Conservation (phyloP, 2,329 filamentous ascomycete genomes). For the Aspergillaceae sp. region DNA sequence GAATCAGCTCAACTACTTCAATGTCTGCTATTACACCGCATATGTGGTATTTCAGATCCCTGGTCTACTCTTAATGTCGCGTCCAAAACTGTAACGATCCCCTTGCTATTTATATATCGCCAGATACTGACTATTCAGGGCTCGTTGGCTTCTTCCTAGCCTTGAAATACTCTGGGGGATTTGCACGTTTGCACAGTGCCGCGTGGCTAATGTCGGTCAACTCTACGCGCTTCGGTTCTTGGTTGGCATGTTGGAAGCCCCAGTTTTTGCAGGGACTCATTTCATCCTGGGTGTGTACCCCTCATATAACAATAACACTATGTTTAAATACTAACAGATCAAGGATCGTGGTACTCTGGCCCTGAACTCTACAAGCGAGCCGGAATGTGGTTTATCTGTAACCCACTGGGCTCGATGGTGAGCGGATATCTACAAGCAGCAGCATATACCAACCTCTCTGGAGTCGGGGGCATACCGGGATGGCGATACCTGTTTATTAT, state of each 20-base stretch:
- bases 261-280: slow-evolving; percentile 26
- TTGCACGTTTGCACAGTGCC: slow-evolving; percentile 26
- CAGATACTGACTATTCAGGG: slow-evolving; percentile 4
- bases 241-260: slow-evolving; percentile 26
- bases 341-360: slow-evolving; percentile 35
- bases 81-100: slow-evolving; percentile 17
- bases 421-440: slow-evolving; percentile 51
- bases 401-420: slow-evolving; percentile 48
- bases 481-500: slow-evolving; percentile 53
- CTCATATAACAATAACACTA: neutral
- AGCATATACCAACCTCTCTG: slow-evolving; percentile 45
- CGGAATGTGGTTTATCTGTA: slow-evolving; percentile 46
- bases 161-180: slow-evolving; percentile 28
- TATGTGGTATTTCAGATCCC: slow-evolving; percentile 26
- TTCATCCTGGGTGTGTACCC: slow-evolving; percentile 19
- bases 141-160: slow-evolving; percentile 21
- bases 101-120: neutral
- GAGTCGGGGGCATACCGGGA: slow-evolving; percentile 41
- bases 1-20: slow-evolving; percentile 25
- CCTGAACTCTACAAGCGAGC: slow-evolving; percentile 47
- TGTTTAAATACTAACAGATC: neutral
- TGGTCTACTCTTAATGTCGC: slow-evolving; percentile 21
- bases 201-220: slow-evolving; percentile 23
- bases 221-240: slow-evolving; percentile 28
- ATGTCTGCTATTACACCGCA: slow-evolving; percentile 22